Evolutionary conservation across 2,329 filamentous ascomycete species (phyloP), one percentile per base, ranked within the genome.

Genomic region (Daldinia sp.): DNA sequence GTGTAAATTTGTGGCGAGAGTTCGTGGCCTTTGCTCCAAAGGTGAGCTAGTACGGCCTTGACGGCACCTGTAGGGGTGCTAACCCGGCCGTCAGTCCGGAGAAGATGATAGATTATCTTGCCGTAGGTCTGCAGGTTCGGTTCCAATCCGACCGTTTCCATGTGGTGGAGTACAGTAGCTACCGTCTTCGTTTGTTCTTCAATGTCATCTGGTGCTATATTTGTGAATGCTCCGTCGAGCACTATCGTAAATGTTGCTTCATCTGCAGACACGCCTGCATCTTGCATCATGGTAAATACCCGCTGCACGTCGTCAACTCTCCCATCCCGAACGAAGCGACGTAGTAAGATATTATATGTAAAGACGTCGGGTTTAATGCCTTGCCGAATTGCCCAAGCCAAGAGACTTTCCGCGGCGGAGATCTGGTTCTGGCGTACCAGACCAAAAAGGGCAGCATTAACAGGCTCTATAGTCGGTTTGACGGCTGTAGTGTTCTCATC

Each of bases 201-300:
- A 0, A 58, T 21, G 41, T 70, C 64, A 21, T 56, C 56, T 81
- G 71, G 25, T 34, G 77, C 71, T 39, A 86, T 76, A 37, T 75
- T 69, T 64, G 78, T 72, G 70, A 86, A 77, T 63, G 85, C 75
- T 71, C 83, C 84, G 39, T 90, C 87, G 6, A 95, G 80, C 58
- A 95, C 81, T 64, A 92, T 86, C 19, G 87, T 91, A 75, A 91
- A 92, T 0, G 92, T 95, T 4, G 83, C 84, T n/a, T 82, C 80
- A 73, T 93, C 87, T 0, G 88, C 84, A 27, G 81, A 68, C 25
- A 92, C 75, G 2, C 81, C 81, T 13, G 81, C 76, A 2, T 73
- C 66, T 35, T 82, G 77, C 90, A 93, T 93, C 55, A 82, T 77
- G 3, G 77, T 70, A 2, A 93, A 79, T 10, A 92, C 71, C 2